These are phyloP conservation scores for Starmerella tilneyi DNA, from an alignment of 805 yeast genomes.

Conservation along the genomic window DNA sequence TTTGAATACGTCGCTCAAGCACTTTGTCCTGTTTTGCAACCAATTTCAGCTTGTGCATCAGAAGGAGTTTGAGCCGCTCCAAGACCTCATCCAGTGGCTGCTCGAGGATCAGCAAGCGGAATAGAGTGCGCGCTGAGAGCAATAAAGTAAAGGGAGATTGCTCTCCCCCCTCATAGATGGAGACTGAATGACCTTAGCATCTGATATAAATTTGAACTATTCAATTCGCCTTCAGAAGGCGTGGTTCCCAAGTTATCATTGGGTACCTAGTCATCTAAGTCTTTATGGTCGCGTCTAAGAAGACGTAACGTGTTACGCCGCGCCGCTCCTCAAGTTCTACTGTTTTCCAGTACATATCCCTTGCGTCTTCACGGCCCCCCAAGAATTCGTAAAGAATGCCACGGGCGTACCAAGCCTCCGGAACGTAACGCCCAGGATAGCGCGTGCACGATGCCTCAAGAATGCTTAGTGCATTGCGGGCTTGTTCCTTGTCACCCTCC, in stretches of 20 bases:
- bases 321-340: constrained; percentile 22
- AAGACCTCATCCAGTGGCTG: constrained; percentile 68
- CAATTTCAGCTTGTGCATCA: constrained; percentile 69
- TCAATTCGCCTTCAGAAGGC: not conserved
- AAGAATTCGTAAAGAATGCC: constrained; percentile 51
- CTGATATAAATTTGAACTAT: not conserved
- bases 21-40: constrained; percentile 74
- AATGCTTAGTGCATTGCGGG: constrained; percentile 9
- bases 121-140: not conserved
- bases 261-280: too few relatives aligned
- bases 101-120: constrained; percentile 33
- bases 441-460: constrained; percentile 22
- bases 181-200: not conserved
- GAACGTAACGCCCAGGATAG: constrained; percentile 36
- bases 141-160: not conserved
- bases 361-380: constrained; percentile 43
- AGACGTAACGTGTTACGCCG: constrained; percentile 18
- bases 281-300: not conserved
- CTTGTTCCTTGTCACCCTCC: constrained; percentile 1
- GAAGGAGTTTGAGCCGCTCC: constrained; percentile 86
- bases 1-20: constrained; percentile 86
- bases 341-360: constrained; percentile 43
- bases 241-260: too few relatives aligned
- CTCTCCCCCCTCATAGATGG: not conserved
- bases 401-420: constrained; percentile 64